These are phyloP conservation scores for Maudiozyma turicensis DNA, from an alignment of 805 yeast genomes.

Conservation along the genomic window DNA sequence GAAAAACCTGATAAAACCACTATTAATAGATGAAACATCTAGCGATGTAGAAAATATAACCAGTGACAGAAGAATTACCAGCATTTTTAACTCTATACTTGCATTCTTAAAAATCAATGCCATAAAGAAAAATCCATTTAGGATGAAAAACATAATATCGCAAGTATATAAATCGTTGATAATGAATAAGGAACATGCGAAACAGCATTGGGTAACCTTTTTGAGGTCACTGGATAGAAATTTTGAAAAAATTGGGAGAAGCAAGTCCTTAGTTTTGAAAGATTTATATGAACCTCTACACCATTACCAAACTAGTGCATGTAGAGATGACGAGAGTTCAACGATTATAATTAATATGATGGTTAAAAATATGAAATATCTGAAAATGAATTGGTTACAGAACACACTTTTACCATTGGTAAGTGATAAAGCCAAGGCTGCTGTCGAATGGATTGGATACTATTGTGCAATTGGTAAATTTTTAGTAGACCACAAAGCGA, in stretches of 20 bases:
- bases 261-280: background rate
- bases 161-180: background rate
- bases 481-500: constrained; percentile 11
- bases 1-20: constrained; percentile 14
- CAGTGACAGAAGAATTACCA: background rate
- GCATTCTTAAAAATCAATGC: constrained; percentile 6
- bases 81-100: background rate
- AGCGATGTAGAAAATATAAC: background rate
- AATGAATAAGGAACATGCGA: constrained; percentile 2
- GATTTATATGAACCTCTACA: background rate
- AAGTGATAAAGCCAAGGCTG: constrained; percentile 8
- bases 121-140: constrained; percentile 8
- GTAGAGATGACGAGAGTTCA: background rate
- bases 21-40: background rate
- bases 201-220: constrained; percentile 6
- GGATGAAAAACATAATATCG: constrained; percentile 6
- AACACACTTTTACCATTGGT: constrained; percentile 15
- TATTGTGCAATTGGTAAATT: constrained; percentile 20
- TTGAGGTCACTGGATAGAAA: background rate
- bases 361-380: constrained; percentile 5
- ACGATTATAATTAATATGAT: constrained; percentile 6
- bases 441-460: constrained; percentile 13
- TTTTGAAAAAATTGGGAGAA: background rate
- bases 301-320: background rate
- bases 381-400: constrained; percentile 18